Evolutionary conservation across 257 asterid genomes (phyloP), one percentile per base, ranked within the genome.

Genomic region (Datura wrightii): DNA sequence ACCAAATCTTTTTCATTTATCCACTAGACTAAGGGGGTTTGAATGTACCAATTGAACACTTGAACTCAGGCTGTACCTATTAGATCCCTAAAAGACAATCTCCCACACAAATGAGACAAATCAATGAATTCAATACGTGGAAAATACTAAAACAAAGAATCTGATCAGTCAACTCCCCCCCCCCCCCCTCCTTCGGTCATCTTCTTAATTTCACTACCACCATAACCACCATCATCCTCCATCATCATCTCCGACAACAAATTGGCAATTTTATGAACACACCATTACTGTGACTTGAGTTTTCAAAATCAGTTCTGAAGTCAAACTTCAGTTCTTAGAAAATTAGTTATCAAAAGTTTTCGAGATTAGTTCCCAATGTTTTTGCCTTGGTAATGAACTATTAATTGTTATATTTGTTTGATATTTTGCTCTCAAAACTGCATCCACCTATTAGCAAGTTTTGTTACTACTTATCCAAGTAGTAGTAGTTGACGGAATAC

Each of bases 251-350:
- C 48, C 74, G 16, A 37, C 74, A 37, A 69, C 52, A 41, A 37
- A 69, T 69, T 9, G 14, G 15, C 78, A 69, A 69, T 37, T 37
- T 67, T 41, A 69, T 0, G 31, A 69, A 15, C 52, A 69, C 48
- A 4, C 74, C 74, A 36, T 66, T 66, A 66, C 74, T 66, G 74
- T 66, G 74, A 66, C 48, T 36, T 37, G 24, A 36, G 74, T 66
- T 66, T 11, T 36, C 46, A 37, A 66, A 36, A 66, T 13, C 11
- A 36, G 74, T 66, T 66, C 74, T 36, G 48, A 66, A 66, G 74
- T 66, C 19, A 6, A 36, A 36, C 74, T 66, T 66, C 46, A 13
- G 46, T 66, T 36, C 74, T 66, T 66, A 36, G 24, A 66, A 66
- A 66, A 66, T 66, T 13, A 66, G 11, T 37, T 7, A 66, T 36